Conservation (phyloP, 306 rosid genomes). For the Gastrolobium villosum region DNA sequence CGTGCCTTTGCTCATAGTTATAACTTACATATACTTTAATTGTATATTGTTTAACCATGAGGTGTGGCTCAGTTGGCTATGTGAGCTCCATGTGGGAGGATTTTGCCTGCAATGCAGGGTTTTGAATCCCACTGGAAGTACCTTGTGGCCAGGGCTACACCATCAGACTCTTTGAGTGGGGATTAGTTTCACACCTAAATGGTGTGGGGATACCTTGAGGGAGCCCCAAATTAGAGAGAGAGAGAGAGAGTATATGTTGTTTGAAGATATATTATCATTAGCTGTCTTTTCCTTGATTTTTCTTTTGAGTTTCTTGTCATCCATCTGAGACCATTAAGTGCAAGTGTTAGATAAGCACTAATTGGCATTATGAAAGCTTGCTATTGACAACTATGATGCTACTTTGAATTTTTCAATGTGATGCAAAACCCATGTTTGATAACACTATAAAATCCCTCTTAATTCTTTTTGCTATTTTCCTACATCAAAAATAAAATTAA, state of each 20-base stretch:
- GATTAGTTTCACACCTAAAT: conserved; percentile 6
- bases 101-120: background rate
- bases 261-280: conserved; percentile 26
- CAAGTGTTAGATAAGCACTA: background rate
- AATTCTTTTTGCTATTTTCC: background rate
- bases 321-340: conserved; percentile 7
- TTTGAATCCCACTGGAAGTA: background rate
- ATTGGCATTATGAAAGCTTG: conserved; percentile 3
- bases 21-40: background rate
- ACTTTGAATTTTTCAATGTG: background rate
- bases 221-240: background rate
- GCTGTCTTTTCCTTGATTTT: conserved; percentile 1
- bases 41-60: conserved; percentile 22
- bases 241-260: background rate
- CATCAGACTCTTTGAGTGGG: background rate
- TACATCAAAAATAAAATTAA: background rate
- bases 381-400: conserved; percentile 13
- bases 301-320: conserved; percentile 5
- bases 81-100: background rate
- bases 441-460: background rate
- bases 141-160: background rate
- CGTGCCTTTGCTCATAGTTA: background rate
- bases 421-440: background rate
- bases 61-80: background rate
- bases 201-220: background rate